A percentile compares a stretch with the other conserved stretches of the same genome.
These are phyloP conservation scores for Gnaphalium uliginosum DNA, from an alignment of 129 eudicot genomes.

Conservation along the genomic window DNA sequence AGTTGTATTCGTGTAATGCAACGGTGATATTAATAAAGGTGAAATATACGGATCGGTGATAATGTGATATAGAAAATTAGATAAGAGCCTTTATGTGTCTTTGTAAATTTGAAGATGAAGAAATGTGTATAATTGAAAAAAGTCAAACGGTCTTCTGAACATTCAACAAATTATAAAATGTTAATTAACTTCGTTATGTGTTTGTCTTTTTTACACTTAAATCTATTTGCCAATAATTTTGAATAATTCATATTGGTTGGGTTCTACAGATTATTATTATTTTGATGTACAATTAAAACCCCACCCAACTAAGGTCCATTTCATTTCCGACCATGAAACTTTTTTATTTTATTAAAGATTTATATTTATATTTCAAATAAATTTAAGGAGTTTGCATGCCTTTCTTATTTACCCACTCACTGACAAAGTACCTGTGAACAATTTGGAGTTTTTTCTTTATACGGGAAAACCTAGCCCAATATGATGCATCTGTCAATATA, in stretches of 20 bases:
- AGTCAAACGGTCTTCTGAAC: too few relatives aligned
- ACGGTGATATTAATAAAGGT: too few relatives aligned
- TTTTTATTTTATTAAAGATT: background rate
- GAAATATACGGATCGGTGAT: too few relatives aligned
- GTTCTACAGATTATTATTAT: slow-evolving; percentile 1
- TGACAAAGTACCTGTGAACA: background rate
- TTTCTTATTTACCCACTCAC: slow-evolving; percentile 5
- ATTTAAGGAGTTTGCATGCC: background rate
- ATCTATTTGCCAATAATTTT: slow-evolving; percentile 6
- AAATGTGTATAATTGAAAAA: too few relatives aligned
- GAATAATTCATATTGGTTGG: slow-evolving; percentile 2
- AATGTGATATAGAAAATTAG: too few relatives aligned
- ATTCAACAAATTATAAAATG: background rate
- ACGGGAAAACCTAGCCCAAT: background rate
- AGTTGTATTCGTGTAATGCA: too few relatives aligned
- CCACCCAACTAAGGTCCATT: slow-evolving; percentile 27
- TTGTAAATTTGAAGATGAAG: too few relatives aligned
- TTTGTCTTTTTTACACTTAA: background rate
- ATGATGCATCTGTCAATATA: background rate
- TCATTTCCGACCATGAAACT: slow-evolving; percentile 2
- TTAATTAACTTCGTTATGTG: background rate
- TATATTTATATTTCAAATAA: background rate
- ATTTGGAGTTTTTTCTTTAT: background rate
- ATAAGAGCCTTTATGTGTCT: too few relatives aligned
- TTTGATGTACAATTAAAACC: slow-evolving; percentile 6